Base-by-base conservation (phyloP, 352 stramenopile species). In the Phytophthora quininea region DNA sequence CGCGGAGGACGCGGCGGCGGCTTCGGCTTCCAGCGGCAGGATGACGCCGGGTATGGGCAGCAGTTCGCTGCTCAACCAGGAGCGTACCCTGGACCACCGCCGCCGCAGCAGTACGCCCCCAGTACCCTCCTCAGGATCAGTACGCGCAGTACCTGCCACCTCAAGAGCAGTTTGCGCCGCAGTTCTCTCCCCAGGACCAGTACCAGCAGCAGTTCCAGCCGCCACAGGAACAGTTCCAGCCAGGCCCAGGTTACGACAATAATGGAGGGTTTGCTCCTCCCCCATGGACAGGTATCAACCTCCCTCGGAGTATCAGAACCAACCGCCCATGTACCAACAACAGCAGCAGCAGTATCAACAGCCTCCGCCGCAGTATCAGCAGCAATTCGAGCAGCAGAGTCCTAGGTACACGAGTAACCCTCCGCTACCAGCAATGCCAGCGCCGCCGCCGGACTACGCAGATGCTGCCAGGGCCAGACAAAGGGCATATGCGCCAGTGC, bases 401-500 rank as follows among this genome's bases (percentile, higher is more conserved):
- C 46, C 55, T 2, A 62, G 54, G 32, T 80, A 61, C 32, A 19
- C 35, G 31, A 46, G 42, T 27, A 72, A 71, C 33, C 67, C 54
- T 32, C 68, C 42, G 10, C 51, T 71, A 29, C 54, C 58, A 11
- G 46, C 57, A 12, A 53, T 57, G 38, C 47, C 53, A n/a, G 54
- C 51, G n/a, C 45, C 54, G 31, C 32, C 58, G 27, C 55, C 60
- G 8, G 61, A 72, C 52, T 86, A 74, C 46, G 73, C 69, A 52
- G 65, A 76, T 40, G 75, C 77, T 48, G 42, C 69, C 38, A 69
- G 68, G n/a, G 57, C 64, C 5, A 74, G 77, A 60, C 70, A 84
- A 50, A 71, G 77, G 42, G 73, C 73, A 30, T 84, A 83, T 32
- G 64, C 67, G 2, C 76, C 78, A 58, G 58, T 80, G 30, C 50